Percentiles rank a stretch among this genome's conserved stretches.
Evolutionary conservation across 2,329 filamentous ascomycete species (phyloP).

Genomic region (Cladosporium austrohemisphaericum): DNA sequence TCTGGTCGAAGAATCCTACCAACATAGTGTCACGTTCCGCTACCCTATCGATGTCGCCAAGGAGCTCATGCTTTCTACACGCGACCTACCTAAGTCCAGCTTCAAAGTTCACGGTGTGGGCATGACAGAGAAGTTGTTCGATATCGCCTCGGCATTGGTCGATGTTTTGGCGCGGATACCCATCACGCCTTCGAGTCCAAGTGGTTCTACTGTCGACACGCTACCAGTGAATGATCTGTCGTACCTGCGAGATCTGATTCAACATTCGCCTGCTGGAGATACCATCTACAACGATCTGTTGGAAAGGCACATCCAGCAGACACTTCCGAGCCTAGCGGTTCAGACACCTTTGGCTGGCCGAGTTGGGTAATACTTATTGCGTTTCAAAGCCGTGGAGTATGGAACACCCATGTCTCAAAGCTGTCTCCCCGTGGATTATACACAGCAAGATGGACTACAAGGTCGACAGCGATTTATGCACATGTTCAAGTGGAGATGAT

Average conservation of each 20-base stretch:
- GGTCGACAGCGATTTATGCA: too few relatives aligned
- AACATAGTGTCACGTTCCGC: slow-evolving; percentile 8
- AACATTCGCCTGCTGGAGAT: slow-evolving; percentile 7
- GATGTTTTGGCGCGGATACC: slow-evolving; percentile 8
- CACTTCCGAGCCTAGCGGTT: slow-evolving; percentile 1
- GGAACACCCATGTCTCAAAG: too few relatives aligned
- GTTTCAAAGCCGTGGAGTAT: too few relatives aligned
- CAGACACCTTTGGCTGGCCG: too few relatives aligned
- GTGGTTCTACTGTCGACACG: background rate
- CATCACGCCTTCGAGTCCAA: background rate
- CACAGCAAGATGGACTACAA: too few relatives aligned
- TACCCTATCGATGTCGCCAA: slow-evolving; percentile 11
- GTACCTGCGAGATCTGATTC: slow-evolving; percentile 7
- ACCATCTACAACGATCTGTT: slow-evolving; percentile 9
- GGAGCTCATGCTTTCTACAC: slow-evolving; percentile 11
- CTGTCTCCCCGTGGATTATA: too few relatives aligned
- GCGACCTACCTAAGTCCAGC: slow-evolving; percentile 2
- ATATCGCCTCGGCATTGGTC: slow-evolving; percentile 28
- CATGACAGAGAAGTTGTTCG: slow-evolving; percentile 40
- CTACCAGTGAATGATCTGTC: slow-evolving; percentile 7
- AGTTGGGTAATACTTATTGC: too few relatives aligned
- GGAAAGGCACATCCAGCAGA: slow-evolving; percentile 11
- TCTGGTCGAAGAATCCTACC: slow-evolving; percentile 10
- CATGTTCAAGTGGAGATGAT: too few relatives aligned
- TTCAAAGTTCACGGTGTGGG: slow-evolving; percentile 39